phyloP scores from a whole-genome alignment of 225 moss, liverwort and hornwort species.

The Marchantia paleacea region DNA sequence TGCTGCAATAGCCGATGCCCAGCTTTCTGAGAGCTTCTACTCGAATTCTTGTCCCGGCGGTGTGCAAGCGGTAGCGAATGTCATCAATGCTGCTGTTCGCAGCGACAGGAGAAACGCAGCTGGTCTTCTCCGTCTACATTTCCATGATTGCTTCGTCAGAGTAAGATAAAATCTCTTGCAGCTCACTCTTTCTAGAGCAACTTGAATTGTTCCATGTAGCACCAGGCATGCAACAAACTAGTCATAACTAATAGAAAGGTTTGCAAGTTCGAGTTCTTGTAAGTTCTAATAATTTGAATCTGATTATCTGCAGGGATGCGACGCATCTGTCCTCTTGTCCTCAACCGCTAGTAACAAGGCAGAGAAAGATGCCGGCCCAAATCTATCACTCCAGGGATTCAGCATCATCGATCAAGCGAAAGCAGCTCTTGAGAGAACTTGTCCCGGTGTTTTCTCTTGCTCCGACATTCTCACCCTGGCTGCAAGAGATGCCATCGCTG shows the following conservation, averaged over 20 bases:
- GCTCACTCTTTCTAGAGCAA: background rate
- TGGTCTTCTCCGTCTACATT: background rate
- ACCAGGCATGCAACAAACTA: background rate
- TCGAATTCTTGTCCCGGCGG: background rate
- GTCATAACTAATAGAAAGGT: too few relatives aligned
- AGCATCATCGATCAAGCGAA: constrained; percentile 34
- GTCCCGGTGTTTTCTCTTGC: constrained; percentile 48
- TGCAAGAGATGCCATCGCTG: constrained; percentile 36
- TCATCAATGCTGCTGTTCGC: background rate
- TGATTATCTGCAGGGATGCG: constrained; percentile 19
- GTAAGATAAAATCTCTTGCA: background rate
- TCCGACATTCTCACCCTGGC: constrained; percentile 42
- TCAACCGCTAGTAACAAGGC: constrained; percentile 21
- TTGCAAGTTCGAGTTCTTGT: too few relatives aligned
- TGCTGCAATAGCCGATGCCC: constrained; percentile 1
- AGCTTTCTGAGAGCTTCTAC: constrained; percentile 14
- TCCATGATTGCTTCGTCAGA: constrained; percentile 11
- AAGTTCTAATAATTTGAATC: background rate
- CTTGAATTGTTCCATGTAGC: background rate
- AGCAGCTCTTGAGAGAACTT: constrained; percentile 27
- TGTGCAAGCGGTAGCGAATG: background rate
- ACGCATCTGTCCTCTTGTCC: constrained; percentile 37
- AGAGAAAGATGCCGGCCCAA: constrained; percentile 34
- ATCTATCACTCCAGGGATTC: constrained; percentile 39
- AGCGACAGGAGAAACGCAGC: constrained; percentile 6